Evolutionary conservation across 2,329 filamentous ascomycete genomes (phyloP).

Genomic region (Xylariaceae sp.): DNA sequence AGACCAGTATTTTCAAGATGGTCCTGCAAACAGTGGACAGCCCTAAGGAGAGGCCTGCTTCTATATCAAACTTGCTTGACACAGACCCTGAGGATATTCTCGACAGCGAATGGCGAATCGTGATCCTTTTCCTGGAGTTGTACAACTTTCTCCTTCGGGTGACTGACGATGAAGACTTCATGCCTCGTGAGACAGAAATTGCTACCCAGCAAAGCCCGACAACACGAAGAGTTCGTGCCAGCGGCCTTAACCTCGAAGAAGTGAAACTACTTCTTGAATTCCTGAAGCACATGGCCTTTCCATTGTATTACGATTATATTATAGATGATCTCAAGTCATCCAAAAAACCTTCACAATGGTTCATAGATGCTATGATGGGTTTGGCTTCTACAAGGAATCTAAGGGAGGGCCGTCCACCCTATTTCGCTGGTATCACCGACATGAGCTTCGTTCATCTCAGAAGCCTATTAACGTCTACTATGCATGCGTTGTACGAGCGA

Average conservation of each 20-base stretch:
- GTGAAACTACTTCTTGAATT: slow-evolving; percentile 73
- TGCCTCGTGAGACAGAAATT: slow-evolving; percentile 50
- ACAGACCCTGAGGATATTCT: slow-evolving; percentile 19
- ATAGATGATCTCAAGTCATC: no score
- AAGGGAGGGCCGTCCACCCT: slow-evolving; percentile 13
- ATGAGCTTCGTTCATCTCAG: slow-evolving; percentile 75
- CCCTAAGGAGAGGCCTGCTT: slow-evolving; percentile 23
- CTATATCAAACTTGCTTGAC: slow-evolving; percentile 24
- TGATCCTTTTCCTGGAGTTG: slow-evolving; percentile 86
- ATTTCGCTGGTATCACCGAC: slow-evolving; percentile 50
- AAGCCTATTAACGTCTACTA: slow-evolving; percentile 68
- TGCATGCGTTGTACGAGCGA: slow-evolving; percentile 86
- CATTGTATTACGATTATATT: slow-evolving; percentile 75
- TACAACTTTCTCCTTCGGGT: slow-evolving; percentile 90
- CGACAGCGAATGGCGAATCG: slow-evolving; percentile 76
- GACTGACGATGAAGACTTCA: slow-evolving; percentile 95
- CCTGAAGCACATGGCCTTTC: slow-evolving; percentile 85
- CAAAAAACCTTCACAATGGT: neutral
- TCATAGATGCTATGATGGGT: slow-evolving; percentile 22
- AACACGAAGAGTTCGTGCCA: slow-evolving; percentile 48
- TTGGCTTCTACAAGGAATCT: slow-evolving; percentile 9
- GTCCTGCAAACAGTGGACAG: slow-evolving; percentile 30
- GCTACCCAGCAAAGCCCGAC: slow-evolving; percentile 35
- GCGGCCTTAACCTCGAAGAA: slow-evolving; percentile 65
- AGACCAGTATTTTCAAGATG: slow-evolving; percentile 37